phyloP scores from a whole-genome alignment of 805 yeast species.

The Candida ipomoeae region DNA sequence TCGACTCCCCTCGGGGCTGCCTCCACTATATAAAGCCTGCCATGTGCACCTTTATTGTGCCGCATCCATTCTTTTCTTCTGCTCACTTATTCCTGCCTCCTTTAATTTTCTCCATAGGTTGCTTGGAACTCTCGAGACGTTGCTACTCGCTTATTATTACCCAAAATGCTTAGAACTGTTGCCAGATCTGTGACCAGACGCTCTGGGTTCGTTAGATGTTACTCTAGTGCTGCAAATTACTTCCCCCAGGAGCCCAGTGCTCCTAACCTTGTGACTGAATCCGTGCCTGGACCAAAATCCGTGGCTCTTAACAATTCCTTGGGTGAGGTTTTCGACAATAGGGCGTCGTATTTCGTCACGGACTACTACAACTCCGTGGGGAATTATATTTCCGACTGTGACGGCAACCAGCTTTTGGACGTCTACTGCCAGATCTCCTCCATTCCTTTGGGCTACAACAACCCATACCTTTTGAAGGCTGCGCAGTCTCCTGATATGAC shows the following conservation, averaged over 20 bases:
- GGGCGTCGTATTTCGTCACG: conserved; percentile 40
- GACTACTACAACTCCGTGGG: conserved; percentile 39
- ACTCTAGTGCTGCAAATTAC: conserved; percentile 25
- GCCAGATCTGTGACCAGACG: neutral
- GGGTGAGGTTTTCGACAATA: conserved; percentile 37
- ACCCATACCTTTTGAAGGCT: conserved; percentile 35
- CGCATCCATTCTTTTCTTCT: neutral
- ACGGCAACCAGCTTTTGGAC: conserved; percentile 39
- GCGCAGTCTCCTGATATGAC: conserved; percentile 41
- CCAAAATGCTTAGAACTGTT: neutral
- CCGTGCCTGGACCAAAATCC: conserved; percentile 39
- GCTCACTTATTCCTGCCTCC: no score
- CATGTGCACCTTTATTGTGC: neutral
- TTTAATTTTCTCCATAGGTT: no score
- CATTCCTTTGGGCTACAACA: conserved; percentile 42
- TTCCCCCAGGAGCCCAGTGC: conserved; percentile 35
- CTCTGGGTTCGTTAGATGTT: neutral
- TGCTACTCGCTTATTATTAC: no score
- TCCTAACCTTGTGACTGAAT: conserved; percentile 27
- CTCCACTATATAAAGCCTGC: neutral
- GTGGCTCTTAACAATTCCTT: conserved; percentile 28
- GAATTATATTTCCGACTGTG: conserved; percentile 40
- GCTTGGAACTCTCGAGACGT: no score
- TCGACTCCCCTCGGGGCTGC: neutral
- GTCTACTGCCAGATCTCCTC: conserved; percentile 43